Evolutionary conservation across 768 basidiomycete genomes (phyloP).

Genomic region (Mycena haematopus): DNA sequence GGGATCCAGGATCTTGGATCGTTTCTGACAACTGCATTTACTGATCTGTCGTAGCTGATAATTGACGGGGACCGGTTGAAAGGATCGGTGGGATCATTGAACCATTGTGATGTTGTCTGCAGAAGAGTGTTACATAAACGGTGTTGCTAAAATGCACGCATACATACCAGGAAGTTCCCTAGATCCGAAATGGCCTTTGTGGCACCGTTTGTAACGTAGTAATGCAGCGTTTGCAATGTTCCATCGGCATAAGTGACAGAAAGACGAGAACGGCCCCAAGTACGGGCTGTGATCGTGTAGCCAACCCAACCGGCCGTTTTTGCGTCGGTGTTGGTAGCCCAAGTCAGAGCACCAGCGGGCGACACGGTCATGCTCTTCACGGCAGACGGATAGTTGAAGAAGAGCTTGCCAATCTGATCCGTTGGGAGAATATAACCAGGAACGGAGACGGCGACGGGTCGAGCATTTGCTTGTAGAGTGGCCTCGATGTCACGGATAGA

Average conservation of each 20-base stretch:
- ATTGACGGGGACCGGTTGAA: slow-evolving; percentile 41
- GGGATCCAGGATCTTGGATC: slow-evolving; percentile 65
- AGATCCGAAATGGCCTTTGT: slow-evolving; percentile 52
- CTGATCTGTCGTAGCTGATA: slow-evolving; percentile 53
- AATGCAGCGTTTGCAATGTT: slow-evolving; percentile 37
- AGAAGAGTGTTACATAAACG: too few relatives aligned
- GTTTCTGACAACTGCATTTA: slow-evolving; percentile 53
- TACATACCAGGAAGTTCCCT: slow-evolving; percentile 50
- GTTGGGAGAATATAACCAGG: slow-evolving; percentile 61
- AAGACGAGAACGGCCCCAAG: slow-evolving; percentile 56
- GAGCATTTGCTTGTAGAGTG: slow-evolving; percentile 46
- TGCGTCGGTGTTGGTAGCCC: slow-evolving; percentile 51
- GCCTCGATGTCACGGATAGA: slow-evolving; percentile 58
- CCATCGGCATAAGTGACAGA: slow-evolving; percentile 57
- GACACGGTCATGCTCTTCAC: slow-evolving; percentile 50
- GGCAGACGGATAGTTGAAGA: slow-evolving; percentile 51
- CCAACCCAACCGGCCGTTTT: slow-evolving; percentile 50
- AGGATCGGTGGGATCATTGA: slow-evolving; percentile 54
- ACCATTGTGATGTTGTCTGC: slow-evolving; percentile 60
- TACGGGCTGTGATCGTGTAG: slow-evolving; percentile 50
- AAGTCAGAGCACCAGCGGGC: slow-evolving; percentile 54
- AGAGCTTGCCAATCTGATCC: slow-evolving; percentile 57
- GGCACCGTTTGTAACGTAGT: slow-evolving; percentile 54
- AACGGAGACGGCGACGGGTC: slow-evolving; percentile 57
- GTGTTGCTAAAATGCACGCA: not conserved